Conservation (phyloP, 441 rosid species). For the Mallotus japonicus region DNA sequence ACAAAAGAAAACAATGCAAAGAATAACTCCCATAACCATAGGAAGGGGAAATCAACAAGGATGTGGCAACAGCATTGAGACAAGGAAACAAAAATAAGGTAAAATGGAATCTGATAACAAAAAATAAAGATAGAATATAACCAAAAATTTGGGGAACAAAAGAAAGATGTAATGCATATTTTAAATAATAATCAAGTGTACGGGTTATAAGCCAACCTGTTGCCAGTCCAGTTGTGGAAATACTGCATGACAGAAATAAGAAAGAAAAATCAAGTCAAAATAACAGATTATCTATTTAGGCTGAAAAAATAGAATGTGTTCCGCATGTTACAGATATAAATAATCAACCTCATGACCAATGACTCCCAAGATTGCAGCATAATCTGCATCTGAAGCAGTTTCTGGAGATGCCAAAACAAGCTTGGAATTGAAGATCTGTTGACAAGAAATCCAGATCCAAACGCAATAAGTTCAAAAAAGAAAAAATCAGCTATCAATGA, state of each 20-base stretch:
- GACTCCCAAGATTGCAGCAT: constrained; percentile 94
- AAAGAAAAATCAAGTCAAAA: constrained; percentile 28
- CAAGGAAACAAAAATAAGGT: background rate
- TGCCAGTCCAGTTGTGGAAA: constrained; percentile 99
- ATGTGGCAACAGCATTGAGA: background rate
- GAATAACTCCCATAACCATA: constrained; percentile 1
- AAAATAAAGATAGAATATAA: background rate
- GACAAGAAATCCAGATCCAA: constrained; percentile 24
- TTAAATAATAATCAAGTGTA: background rate
- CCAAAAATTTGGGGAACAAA: background rate
- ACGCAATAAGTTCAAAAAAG: constrained; percentile 12
- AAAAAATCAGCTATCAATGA: background rate
- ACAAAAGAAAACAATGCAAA: background rate
- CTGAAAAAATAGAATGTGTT: background rate
- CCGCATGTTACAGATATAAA: constrained; percentile 5
- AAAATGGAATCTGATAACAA: background rate
- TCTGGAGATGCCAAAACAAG: constrained; percentile 98
- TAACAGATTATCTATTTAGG: constrained; percentile 14
- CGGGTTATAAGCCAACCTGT: constrained; percentile 54
- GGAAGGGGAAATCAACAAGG: background rate
- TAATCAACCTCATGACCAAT: constrained; percentile 91
- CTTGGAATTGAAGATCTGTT: constrained; percentile 92
- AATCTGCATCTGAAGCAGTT: constrained; percentile 92
- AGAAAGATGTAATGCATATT: background rate
- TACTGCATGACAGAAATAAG: constrained; percentile 58